These are phyloP conservation scores for Darksidea phi DNA, from an alignment of 495 filamentous ascomycete species.

Conservation along the genomic window DNA sequence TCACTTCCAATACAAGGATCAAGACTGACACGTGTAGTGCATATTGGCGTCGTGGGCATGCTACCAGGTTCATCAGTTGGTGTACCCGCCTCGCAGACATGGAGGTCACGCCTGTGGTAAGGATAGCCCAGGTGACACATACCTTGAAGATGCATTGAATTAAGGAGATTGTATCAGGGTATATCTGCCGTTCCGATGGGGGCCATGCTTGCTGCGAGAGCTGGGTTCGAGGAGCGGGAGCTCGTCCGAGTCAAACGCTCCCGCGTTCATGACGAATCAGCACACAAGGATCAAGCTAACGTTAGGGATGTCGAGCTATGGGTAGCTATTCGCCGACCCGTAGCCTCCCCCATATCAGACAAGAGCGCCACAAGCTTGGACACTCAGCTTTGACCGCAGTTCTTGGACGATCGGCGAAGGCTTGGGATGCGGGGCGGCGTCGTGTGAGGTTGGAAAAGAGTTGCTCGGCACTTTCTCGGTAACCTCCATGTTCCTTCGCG, in stretches of 20 bases:
- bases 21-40: background rate
- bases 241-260: conserved; percentile 12
- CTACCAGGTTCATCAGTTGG: conserved; percentile 22
- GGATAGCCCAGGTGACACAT: background rate
- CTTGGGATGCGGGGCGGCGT: too few species aligned
- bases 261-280: background rate
- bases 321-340: conserved; percentile 14
- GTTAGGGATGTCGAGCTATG: conserved; percentile 18
- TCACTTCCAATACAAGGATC: background rate
- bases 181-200: conserved; percentile 27
- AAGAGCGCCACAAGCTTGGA: conserved; percentile 8
- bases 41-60: conserved; percentile 32
- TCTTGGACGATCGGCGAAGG: too few species aligned
- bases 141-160: background rate
- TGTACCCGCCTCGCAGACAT: conserved; percentile 29
- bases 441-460: too few species aligned
- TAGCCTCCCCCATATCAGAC: conserved; percentile 3
- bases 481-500: too few species aligned
- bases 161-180: background rate
- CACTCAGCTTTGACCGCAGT: background rate
- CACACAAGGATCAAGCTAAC: background rate
- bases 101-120: conserved; percentile 9
- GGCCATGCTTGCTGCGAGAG: conserved; percentile 13
- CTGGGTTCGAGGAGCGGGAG: conserved; percentile 25
- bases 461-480: too few species aligned